Percentiles rank a stretch among this genome's conserved stretches.
Conservation (phyloP, 1,284 basidiomycete genomes). For the Puccinia horiana region DNA sequence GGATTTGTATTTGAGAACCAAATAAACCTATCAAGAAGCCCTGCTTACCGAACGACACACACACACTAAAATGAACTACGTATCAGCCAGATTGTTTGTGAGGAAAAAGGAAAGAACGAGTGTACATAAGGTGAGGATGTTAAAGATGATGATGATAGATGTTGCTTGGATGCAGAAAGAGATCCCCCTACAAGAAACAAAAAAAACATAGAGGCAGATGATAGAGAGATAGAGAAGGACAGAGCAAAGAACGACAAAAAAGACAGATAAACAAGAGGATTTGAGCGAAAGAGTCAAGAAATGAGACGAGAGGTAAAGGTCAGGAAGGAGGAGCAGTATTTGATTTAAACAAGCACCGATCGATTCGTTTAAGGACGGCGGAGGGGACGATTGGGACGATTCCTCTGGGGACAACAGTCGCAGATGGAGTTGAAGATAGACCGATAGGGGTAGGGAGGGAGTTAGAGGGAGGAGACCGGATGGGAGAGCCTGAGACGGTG, state of each 20-base stretch:
- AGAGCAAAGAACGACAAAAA: background rate
- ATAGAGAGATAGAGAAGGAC: background rate
- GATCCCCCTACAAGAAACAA: background rate
- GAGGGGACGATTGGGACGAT: constrained; percentile 18
- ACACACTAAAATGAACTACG: too few relatives aligned
- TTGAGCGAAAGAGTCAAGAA: background rate
- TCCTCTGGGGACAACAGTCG: background rate
- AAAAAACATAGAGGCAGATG: background rate
- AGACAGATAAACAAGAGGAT: background rate
- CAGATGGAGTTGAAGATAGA: background rate
- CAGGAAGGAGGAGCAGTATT: background rate
- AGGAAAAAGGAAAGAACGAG: too few relatives aligned
- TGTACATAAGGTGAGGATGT: too few relatives aligned
- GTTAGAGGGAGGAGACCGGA: background rate
- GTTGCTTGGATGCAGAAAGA: too few relatives aligned
- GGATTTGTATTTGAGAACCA: too few relatives aligned
- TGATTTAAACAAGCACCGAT: constrained; percentile 5
- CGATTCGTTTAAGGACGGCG: constrained; percentile 13
- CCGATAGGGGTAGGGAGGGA: background rate
- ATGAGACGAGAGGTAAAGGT: background rate
- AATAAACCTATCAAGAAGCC: too few relatives aligned
- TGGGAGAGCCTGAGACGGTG: background rate
- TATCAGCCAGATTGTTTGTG: too few relatives aligned
- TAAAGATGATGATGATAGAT: background rate
- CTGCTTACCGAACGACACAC: too few relatives aligned